Evolutionary conservation across 495 filamentous ascomycete species (phyloP), one percentile per base, ranked within the genome.

Genomic region (Lasiosphaeria hispida): DNA sequence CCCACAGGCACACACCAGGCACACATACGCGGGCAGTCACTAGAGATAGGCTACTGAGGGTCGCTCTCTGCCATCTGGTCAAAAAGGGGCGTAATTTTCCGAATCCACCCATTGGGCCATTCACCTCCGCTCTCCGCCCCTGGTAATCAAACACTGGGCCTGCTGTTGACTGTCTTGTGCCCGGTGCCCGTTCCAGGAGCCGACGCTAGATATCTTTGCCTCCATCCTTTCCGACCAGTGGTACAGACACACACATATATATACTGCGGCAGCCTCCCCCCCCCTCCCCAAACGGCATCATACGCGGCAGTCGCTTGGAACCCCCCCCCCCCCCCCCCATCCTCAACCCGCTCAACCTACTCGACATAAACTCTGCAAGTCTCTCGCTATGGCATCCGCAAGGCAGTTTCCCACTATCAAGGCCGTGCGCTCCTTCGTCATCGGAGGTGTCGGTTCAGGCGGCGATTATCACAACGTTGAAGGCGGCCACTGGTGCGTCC

Each of bases 391-490:
- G 76, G 73, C 78, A 18, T 69, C 77, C 19, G 71, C 71, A 62
- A 71, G 70, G 64, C 71, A 69, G 50, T 88, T 89, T 64, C 87
- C 86, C 45, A 84, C 77, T 19, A 95, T 96, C 73, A 91, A 91
- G 71, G 82, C 83, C 65, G 76, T 96, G 57, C 78, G 87, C 61
- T 92, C 89, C 49, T 93, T 86, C 75, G 78, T 96, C 64, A 88
- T 91, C 56, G 83, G 89, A 59, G 92, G 92, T 57, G 88, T 94
- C 2, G 92, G 92, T 52, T 91, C 43, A 76, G 82, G 83, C 34
- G 92, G 92, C 58, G 92, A 96, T 67, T 96, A 96, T 66, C 92
- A 96, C 80, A 96, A 96, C 83, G 92, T 96, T 62, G 84, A 90
- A 67, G 89, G 89, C 17, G 91, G 92, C 19, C 91, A 96, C 72